Evolutionary conservation across 345 rosid genomes (phyloP), one percentile per base, ranked within the genome.

Genomic region (Cardiospermum halicacabum): DNA sequence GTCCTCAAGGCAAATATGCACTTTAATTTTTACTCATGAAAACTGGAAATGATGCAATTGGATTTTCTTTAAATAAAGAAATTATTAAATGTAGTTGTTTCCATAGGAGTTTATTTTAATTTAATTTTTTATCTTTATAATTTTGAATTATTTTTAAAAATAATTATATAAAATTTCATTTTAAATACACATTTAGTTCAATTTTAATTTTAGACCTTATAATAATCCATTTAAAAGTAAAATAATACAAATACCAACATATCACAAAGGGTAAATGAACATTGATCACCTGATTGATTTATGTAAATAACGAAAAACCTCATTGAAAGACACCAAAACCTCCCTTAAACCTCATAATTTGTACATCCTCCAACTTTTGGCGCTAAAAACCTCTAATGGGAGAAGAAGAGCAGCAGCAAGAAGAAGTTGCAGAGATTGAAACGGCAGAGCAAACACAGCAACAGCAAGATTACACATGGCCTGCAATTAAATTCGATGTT

Each of bases 401-500:
- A 13, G 79, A 58, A 16, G 75, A 66, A 65, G 78, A 39, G 48
- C 54, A 71, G n/a, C 42, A 45, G 16, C 69, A 62, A 51, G 68
- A 47, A 47, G 19, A 18, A 47, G 51, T 18, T 45, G 43, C 77
- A 45, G 42, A 60, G 64, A 11, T 7, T 4, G 89, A 72, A 6
- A 30, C 75, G 16, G 69, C 59, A 11, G 56, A 75, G 36, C 28
- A 69, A 26, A 48, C 22, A 40, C 65, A 47, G 39, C 60, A 72
- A 47, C 76, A 59, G 27, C n/a, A n/a, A n/a, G n/a, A n/a, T n/a
- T 72, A 75, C 63, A 16, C 80, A 0, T 91, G 87, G 89, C 87
- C 85, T 15, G 59, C 13, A 16, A 81, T 83, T 64, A 79, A 74
- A 53, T 91, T 89, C 78, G 90, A 85, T 66, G 74, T 82, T 31